Base-by-base conservation (phyloP, 768 basidiomycete species). In the Heimioporus sp. region DNA sequence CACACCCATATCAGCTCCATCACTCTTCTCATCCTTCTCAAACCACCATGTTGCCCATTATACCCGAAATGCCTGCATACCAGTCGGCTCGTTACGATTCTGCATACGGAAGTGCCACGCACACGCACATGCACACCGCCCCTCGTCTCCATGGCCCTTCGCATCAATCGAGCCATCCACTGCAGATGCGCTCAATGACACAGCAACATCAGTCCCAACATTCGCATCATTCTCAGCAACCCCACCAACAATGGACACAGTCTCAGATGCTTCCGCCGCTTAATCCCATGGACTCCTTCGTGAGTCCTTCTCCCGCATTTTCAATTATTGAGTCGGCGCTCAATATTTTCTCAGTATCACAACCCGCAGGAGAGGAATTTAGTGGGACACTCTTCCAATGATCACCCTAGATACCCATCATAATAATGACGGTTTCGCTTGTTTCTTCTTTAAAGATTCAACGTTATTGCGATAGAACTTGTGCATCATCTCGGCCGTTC, bases 271-370 rank as follows among this genome's bases (percentile, higher is more conserved):
- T 76, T 49, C 65, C 74, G 24, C 73, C 79, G 17, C 58, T 78
- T 46, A 79, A 84, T 58, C 73, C 79, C 13, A 74, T 85, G 64
- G 83, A 88, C 42, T 67, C 85, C 51, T 89, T 81, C 66, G 88
- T 90, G 68, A 73, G 85, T 72, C 5, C 20, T 46, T 42, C 13
- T 46, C 37, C 32, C 46, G 43, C 17, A 3, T 34, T 40, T 43
- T 42, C 20, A 47, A 4, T 12, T 17, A 42, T 49, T 56, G 20
- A 21, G 21, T 46, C 40, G 39, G 52, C 45, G 42, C 57, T 65
- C 45, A 56, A 50, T 32, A 30, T n/a, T 12, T 7, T 13, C 24
- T 28, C 30, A 63, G 60, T 64, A 53, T 65, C 56, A 70, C 65
- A 49, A 63, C 67, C 54, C 63, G 37, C 79, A 79, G 64, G 79